phyloP scores from a whole-genome alignment of 352 stramenopile species.

The Phytophthora pseudosyringae region DNA sequence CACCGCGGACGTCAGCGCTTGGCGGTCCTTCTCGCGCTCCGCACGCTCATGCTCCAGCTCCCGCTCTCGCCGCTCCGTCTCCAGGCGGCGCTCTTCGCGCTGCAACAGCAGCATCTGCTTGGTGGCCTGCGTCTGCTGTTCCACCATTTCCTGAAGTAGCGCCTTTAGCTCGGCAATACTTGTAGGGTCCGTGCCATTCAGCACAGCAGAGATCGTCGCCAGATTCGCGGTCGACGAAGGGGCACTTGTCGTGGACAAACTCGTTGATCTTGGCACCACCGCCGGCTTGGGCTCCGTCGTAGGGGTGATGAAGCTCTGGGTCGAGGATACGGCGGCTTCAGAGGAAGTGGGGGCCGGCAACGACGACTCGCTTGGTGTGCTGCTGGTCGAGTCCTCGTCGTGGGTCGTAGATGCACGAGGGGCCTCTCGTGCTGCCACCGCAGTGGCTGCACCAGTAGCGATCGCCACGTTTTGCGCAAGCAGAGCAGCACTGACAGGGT shows the following conservation, averaged over 20 bases:
- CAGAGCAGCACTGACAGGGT: constrained; percentile 29
- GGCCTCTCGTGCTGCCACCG: constrained; percentile 1
- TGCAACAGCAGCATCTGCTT: constrained; percentile 39
- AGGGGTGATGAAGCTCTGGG: constrained; percentile 28
- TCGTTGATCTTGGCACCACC: not conserved
- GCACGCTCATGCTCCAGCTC: constrained; percentile 32
- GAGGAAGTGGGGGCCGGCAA: constrained; percentile 9
- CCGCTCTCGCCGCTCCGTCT: constrained; percentile 34
- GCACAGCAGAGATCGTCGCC: constrained; percentile 6
- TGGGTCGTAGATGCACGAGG: constrained; percentile 15
- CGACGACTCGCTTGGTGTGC: constrained; percentile 26
- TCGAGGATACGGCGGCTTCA: constrained; percentile 2
- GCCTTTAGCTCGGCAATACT: constrained; percentile 34
- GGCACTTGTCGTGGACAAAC: not conserved
- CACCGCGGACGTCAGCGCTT: constrained; percentile 31
- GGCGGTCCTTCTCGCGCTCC: constrained; percentile 43
- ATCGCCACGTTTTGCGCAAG: constrained; percentile 36
- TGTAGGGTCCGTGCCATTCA: constrained; percentile 16
- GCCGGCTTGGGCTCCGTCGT: not conserved
- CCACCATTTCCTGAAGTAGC: constrained; percentile 36
- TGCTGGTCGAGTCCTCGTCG: constrained; percentile 25
- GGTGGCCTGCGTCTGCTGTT: constrained; percentile 32
- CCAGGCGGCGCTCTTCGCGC: constrained; percentile 38
- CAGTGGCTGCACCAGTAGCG: constrained; percentile 16
- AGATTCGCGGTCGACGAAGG: not conserved